Conservation (phyloP, 768 basidiomycete genomes). For the Sistotremastrum niveocremeum region DNA sequence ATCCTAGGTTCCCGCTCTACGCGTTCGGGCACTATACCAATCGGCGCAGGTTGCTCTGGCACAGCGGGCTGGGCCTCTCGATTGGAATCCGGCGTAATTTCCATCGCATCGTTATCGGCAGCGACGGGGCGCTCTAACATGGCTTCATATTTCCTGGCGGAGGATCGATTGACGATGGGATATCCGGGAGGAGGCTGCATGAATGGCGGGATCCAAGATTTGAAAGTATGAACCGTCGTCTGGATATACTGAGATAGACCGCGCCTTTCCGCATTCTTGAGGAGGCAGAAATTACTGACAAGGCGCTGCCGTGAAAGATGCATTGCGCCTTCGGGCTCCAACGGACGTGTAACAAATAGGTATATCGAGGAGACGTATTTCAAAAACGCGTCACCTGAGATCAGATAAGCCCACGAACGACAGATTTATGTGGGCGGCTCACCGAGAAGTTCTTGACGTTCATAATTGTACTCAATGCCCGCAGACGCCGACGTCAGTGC, state of each 20-base stretch:
- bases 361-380: slow-evolving; percentile 68
- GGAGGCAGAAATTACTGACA: slow-evolving; percentile 61
- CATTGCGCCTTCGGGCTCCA: slow-evolving; percentile 49
- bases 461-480: slow-evolving; percentile 62
- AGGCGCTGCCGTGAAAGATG: slow-evolving; percentile 54
- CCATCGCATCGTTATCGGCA: too few relatives aligned
- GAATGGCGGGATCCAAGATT: slow-evolving; percentile 49
- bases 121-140: too few relatives aligned
- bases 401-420: slow-evolving; percentile 1
- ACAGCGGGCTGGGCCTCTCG: too few relatives aligned
- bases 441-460: slow-evolving; percentile 78
- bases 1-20: too few relatives aligned
- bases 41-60: too few relatives aligned
- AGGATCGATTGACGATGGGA: background rate
- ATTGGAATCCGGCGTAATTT: too few relatives aligned
- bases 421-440: slow-evolving; percentile 8
- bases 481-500: slow-evolving; percentile 64
- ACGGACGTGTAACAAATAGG: slow-evolving; percentile 57
- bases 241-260: slow-evolving; percentile 67
- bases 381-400: slow-evolving; percentile 65
- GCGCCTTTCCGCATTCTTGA: slow-evolving; percentile 36
- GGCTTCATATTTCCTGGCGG: too few relatives aligned
- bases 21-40: too few relatives aligned
- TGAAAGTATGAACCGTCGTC: slow-evolving; percentile 53
- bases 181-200: slow-evolving; percentile 8